Conservation (phyloP, 306 rosid species). For the Vigna reflexopilosa region DNA sequence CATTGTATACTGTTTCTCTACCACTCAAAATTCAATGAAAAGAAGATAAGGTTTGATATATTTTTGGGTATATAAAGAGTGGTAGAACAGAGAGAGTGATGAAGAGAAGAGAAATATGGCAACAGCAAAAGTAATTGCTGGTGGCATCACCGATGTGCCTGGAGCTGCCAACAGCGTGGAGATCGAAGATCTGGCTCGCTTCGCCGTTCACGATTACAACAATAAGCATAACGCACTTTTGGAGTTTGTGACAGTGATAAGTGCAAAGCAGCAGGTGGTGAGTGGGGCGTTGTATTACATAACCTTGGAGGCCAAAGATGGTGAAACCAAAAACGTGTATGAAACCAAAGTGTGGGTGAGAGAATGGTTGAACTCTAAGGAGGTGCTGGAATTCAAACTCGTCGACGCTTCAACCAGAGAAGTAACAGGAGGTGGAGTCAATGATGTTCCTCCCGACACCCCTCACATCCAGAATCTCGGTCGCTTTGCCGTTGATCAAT, state of each 20-base stretch:
- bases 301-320: constrained; percentile 59
- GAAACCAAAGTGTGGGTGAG: constrained; percentile 62
- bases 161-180: constrained; percentile 43
- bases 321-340: constrained; percentile 51
- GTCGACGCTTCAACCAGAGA: not conserved
- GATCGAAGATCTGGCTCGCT: constrained; percentile 51
- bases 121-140: not conserved
- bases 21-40: too few species aligned
- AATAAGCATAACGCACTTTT: constrained; percentile 31
- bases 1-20: too few species aligned
- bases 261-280: constrained; percentile 54
- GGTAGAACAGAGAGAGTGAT: too few species aligned
- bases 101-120: too few species aligned
- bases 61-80: too few species aligned
- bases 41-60: too few species aligned
- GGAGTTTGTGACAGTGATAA: constrained; percentile 49
- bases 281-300: constrained; percentile 50
- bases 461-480: constrained; percentile 39
- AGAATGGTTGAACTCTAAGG: constrained; percentile 60
- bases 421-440: not conserved
- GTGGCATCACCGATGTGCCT: constrained; percentile 40
- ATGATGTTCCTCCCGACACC: constrained; percentile 40
- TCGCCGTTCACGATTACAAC: constrained; percentile 53
- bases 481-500: constrained; percentile 9
- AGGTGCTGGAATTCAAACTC: constrained; percentile 59